Conservation (phyloP, 257 asterid species). For the Solanum virginianum region DNA sequence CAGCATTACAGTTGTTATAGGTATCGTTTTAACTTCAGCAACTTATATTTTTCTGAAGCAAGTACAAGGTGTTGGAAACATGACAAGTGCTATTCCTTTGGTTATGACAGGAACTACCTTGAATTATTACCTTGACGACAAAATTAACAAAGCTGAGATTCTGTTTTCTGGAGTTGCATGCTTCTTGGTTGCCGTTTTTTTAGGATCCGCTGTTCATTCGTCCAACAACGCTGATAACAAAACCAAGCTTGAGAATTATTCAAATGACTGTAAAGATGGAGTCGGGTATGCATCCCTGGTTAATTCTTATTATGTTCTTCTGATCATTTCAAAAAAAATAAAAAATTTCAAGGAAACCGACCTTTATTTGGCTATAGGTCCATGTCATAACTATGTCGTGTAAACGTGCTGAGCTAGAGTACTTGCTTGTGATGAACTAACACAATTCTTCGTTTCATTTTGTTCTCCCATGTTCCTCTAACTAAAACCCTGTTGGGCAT, state of each 20-base stretch:
- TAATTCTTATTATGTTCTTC: neutral
- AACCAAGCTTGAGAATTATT: constrained; percentile 40
- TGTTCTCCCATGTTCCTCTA: neutral
- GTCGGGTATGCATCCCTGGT: constrained; percentile 16
- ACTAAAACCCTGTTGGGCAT: neutral
- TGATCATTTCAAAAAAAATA: neutral
- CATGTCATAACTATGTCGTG: neutral
- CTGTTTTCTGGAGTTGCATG: constrained; percentile 92
- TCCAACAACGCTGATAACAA: constrained; percentile 73
- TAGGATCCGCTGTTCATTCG: constrained; percentile 72
- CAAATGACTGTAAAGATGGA: constrained; percentile 18
- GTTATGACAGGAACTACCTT: constrained; percentile 57
- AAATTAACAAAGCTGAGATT: constrained; percentile 84
- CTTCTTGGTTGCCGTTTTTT: constrained; percentile 82
- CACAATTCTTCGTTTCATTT: neutral
- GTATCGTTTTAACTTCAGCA: constrained; percentile 23
- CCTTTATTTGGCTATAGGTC: neutral
- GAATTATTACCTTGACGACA: constrained; percentile 79
- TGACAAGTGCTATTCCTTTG: neutral
- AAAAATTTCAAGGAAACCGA: neutral
- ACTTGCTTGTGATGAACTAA: neutral
- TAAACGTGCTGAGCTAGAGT: neutral
- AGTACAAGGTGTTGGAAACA: neutral
- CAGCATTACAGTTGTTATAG: constrained; percentile 88
- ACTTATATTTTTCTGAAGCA: neutral